These are phyloP conservation scores for Hydnomerulius pinastri DNA, from an alignment of 768 basidiomycete species.

Conservation along the genomic window DNA sequence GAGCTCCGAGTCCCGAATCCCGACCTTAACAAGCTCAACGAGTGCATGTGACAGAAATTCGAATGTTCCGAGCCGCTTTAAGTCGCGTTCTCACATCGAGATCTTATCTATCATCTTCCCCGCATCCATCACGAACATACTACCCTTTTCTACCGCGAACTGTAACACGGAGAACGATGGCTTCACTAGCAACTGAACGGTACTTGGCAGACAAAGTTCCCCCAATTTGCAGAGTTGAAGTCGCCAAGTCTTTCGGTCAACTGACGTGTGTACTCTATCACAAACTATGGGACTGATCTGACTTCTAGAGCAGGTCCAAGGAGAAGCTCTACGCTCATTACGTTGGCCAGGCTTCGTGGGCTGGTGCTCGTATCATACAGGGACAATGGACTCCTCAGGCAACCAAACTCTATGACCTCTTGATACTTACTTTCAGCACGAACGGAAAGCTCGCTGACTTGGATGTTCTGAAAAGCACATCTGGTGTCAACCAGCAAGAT, in stretches of 20 bases:
- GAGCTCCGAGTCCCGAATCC: not conserved
- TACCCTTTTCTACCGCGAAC: not conserved
- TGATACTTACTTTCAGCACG: conserved; percentile 68
- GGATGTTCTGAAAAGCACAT: conserved; percentile 47
- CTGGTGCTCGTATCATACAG: conserved; percentile 81
- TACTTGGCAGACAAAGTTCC: conserved; percentile 76
- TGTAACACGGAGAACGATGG: conserved; percentile 29
- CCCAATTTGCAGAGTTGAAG: conserved; percentile 74
- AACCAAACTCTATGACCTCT: conserved; percentile 64
- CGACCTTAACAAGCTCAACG: not conserved
- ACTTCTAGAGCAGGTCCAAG: conserved; percentile 47
- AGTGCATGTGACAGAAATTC: not conserved
- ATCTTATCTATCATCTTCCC: conserved; percentile 16
- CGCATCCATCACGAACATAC: conserved; percentile 13
- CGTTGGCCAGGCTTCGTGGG: conserved; percentile 74
- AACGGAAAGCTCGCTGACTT: conserved; percentile 61
- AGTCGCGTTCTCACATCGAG: not conserved
- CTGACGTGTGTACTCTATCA: conserved; percentile 48
- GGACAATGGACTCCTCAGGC: conserved; percentile 82
- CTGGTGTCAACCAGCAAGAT: conserved; percentile 57
- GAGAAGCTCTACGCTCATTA: conserved; percentile 84
- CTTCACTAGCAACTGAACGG: conserved; percentile 47
- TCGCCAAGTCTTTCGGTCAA: conserved; percentile 67
- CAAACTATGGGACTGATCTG: not conserved
- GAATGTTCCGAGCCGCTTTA: not conserved